These are phyloP conservation scores for Pythium guiyangense DNA, from an alignment of 352 stramenopile species.

Conservation along the genomic window DNA sequence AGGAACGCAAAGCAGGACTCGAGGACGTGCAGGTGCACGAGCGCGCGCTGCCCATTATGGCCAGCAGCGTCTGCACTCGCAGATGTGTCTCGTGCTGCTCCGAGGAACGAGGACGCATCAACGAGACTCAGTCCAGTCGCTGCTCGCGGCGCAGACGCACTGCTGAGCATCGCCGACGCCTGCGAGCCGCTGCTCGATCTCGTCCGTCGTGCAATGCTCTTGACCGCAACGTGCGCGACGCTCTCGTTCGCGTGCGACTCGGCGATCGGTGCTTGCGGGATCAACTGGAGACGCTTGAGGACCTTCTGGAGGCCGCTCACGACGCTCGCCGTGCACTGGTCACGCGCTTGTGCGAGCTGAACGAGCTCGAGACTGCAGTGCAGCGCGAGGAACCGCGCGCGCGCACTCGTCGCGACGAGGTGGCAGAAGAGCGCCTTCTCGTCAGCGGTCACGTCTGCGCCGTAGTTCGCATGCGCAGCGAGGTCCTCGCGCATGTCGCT, in stretches of 20 bases:
- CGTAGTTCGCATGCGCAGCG: conserved; percentile 44
- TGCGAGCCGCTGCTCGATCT: conserved; percentile 9
- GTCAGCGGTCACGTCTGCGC: conserved; percentile 29
- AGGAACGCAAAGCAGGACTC: conserved; percentile 47
- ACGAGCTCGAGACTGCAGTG: conserved; percentile 32
- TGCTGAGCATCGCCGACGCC: conserved; percentile 1
- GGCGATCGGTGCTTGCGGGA: conserved; percentile 8
- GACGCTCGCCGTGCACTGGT: conserved; percentile 20
- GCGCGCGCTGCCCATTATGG: conserved; percentile 14
- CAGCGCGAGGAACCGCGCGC: conserved; percentile 38
- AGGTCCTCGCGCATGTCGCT: conserved; percentile 41
- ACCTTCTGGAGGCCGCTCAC: conserved; percentile 21
- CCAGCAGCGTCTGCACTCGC: too few species aligned
- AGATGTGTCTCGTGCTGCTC: conserved; percentile 4
- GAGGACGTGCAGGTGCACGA: conserved; percentile 44
- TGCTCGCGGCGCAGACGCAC: not conserved
- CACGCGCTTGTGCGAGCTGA: conserved; percentile 22
- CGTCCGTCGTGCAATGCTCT: conserved; percentile 1
- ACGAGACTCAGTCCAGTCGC: conserved; percentile 7
- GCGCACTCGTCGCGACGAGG: conserved; percentile 31
- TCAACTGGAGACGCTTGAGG: conserved; percentile 27
- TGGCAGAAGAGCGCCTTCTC: conserved; percentile 64
- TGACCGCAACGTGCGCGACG: not conserved
- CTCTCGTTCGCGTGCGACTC: not conserved
- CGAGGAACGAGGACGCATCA: conserved; percentile 29